These are phyloP conservation scores for Salix viminalis DNA, from an alignment of 345 rosid genomes.

Conservation along the genomic window DNA sequence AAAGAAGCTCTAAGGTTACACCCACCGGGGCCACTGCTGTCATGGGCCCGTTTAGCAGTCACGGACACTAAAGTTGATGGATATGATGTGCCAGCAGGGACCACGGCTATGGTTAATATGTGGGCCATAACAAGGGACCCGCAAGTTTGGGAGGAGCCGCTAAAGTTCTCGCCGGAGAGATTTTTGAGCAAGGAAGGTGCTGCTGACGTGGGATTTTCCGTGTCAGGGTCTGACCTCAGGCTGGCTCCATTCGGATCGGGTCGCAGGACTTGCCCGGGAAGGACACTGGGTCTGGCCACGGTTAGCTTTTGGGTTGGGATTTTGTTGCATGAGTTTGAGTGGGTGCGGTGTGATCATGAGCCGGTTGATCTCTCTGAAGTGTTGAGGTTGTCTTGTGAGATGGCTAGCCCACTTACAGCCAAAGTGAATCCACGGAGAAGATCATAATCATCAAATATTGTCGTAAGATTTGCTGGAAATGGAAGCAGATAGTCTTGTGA, in stretches of 20 bases:
- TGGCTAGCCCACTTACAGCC: slow-evolving; percentile 42
- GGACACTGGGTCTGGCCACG: slow-evolving; percentile 40
- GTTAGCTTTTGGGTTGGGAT: slow-evolving; percentile 41
- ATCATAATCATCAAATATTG: not conserved
- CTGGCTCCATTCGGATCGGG: slow-evolving; percentile 63
- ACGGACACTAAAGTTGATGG: slow-evolving; percentile 37
- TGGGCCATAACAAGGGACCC: slow-evolving; percentile 63
- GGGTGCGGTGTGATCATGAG: slow-evolving; percentile 24
- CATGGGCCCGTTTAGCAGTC: slow-evolving; percentile 53
- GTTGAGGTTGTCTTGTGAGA: slow-evolving; percentile 46
- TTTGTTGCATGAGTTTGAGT: slow-evolving; percentile 44
- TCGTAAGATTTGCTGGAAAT: not conserved
- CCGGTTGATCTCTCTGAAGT: slow-evolving; percentile 44
- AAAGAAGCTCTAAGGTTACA: slow-evolving; percentile 51
- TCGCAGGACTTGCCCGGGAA: slow-evolving; percentile 51
- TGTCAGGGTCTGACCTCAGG: slow-evolving; percentile 41
- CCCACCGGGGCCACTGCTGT: slow-evolving; percentile 61
- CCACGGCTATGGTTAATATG: slow-evolving; percentile 58
- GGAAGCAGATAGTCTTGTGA: not conserved
- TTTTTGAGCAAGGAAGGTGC: slow-evolving; percentile 15
- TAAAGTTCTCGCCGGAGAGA: slow-evolving; percentile 39
- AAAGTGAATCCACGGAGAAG: slow-evolving; percentile 30
- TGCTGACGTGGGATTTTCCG: slow-evolving; percentile 28
- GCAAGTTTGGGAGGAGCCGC: slow-evolving; percentile 37
- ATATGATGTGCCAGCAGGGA: slow-evolving; percentile 40